These are phyloP conservation scores for Argentina anserina DNA, from an alignment of 306 rosid genomes.

Conservation along the genomic window DNA sequence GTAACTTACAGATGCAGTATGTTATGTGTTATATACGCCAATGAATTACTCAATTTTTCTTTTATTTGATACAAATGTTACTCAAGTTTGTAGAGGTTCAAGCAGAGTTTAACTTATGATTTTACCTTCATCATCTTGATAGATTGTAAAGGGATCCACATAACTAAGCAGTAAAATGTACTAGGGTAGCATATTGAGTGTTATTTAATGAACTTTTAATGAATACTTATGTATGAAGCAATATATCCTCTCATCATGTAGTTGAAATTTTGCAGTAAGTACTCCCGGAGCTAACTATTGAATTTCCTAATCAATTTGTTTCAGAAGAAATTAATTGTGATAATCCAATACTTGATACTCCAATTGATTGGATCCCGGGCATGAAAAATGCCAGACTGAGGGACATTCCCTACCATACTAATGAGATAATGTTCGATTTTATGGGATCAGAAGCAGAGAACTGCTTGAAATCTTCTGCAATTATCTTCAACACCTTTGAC, in stretches of 20 bases:
- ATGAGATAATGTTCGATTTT: constrained; percentile 38
- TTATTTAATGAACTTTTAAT: not conserved
- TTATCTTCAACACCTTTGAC: constrained; percentile 38
- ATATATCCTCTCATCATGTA: not conserved
- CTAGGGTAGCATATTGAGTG: not conserved
- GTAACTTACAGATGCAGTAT: too few species aligned
- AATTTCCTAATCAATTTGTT: not conserved
- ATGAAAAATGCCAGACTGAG: constrained; percentile 33
- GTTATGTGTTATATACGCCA: too few species aligned
- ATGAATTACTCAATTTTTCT: too few species aligned
- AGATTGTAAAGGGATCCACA: not conserved
- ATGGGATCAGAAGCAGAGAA: constrained; percentile 26
- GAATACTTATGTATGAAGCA: not conserved
- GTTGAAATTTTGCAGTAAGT: not conserved
- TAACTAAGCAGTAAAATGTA: not conserved
- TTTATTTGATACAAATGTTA: too few species aligned
- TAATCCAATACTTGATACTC: constrained; percentile 15
- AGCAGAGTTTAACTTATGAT: too few species aligned
- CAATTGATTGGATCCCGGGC: constrained; percentile 39
- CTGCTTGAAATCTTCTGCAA: constrained; percentile 33
- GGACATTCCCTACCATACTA: constrained; percentile 36
- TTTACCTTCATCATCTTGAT: not conserved
- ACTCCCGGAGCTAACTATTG: not conserved
- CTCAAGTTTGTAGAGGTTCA: too few species aligned
- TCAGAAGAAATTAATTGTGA: constrained; percentile 32